phyloP scores from a whole-genome alignment of 768 basidiomycete species.

The Vishniacozyma victoriae region DNA sequence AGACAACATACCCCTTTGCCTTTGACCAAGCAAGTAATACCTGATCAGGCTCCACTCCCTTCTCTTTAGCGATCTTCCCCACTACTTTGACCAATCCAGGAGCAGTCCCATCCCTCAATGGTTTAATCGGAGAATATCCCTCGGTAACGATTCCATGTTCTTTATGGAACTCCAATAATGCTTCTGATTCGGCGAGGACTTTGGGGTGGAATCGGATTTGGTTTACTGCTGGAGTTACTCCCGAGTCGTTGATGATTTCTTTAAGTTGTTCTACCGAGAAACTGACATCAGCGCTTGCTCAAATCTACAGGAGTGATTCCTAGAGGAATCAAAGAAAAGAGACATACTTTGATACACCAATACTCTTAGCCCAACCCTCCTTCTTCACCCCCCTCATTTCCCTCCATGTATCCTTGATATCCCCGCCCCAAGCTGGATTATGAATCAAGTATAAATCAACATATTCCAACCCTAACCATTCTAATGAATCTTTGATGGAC shows the following conservation, averaged over 20 bases:
- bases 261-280: slow-evolving; percentile 27
- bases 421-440: slow-evolving; percentile 22
- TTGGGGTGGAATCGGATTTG: slow-evolving; percentile 37
- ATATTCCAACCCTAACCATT: slow-evolving; percentile 42
- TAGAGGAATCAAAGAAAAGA: too few relatives aligned
- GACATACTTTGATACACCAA: slow-evolving; percentile 48
- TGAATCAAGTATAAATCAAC: slow-evolving; percentile 39
- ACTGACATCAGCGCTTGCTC: too few relatives aligned
- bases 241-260: slow-evolving; percentile 17
- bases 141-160: slow-evolving; percentile 31
- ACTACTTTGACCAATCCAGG: slow-evolving; percentile 20
- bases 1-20: slow-evolving; percentile 24
- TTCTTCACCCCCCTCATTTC: slow-evolving; percentile 30
- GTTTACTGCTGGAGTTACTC: slow-evolving; percentile 35
- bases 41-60: slow-evolving; percentile 25
- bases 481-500: slow-evolving; percentile 59
- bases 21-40: slow-evolving; percentile 33
- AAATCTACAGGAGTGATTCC: too few relatives aligned
- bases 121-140: slow-evolving; percentile 31
- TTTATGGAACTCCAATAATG: slow-evolving; percentile 19
- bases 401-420: slow-evolving; percentile 35
- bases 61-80: slow-evolving; percentile 14
- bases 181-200: slow-evolving; percentile 19
- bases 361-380: slow-evolving; percentile 30
- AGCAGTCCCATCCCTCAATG: slow-evolving; percentile 17